Conservation (phyloP, 1,139 yeast species). For the Kodamaea sp. region DNA sequence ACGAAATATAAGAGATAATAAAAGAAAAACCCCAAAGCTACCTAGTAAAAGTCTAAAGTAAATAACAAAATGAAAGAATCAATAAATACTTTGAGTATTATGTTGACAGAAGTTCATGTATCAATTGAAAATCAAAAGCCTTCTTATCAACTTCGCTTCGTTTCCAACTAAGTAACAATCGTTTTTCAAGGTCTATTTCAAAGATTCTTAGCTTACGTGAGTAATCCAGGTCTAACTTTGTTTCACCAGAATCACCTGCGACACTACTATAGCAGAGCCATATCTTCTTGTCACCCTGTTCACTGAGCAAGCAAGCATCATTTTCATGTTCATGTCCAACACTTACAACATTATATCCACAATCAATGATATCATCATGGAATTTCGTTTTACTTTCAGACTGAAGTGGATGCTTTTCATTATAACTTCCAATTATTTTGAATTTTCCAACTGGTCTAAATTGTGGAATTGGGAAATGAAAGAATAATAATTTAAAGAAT, state of each 20-base stretch:
- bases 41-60: background rate
- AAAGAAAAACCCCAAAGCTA: background rate
- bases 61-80: constrained; percentile 2
- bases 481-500: constrained; percentile 37
- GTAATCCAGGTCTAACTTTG: constrained; percentile 22
- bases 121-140: constrained; percentile 35
- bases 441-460: constrained; percentile 48
- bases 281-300: constrained; percentile 18
- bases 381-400: constrained; percentile 33
- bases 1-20: background rate
- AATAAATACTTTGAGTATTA: constrained; percentile 1
- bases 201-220: constrained; percentile 36
- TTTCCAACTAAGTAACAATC: constrained; percentile 39
- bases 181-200: constrained; percentile 28
- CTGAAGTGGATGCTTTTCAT: constrained; percentile 40
- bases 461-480: constrained; percentile 51
- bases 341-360: constrained; percentile 42
- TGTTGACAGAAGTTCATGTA: constrained; percentile 14
- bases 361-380: constrained; percentile 34
- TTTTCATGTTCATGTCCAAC: constrained; percentile 58
- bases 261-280: constrained; percentile 43
- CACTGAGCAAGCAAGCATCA: constrained; percentile 43
- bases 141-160: constrained; percentile 25
- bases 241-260: constrained; percentile 37
- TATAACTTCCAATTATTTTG: constrained; percentile 46